Percentiles rank a stretch among this genome's conserved stretches.
Evolutionary conservation across 2,329 filamentous ascomycete species (phyloP).

Genomic region (Aspergillus quadricinctus): DNA sequence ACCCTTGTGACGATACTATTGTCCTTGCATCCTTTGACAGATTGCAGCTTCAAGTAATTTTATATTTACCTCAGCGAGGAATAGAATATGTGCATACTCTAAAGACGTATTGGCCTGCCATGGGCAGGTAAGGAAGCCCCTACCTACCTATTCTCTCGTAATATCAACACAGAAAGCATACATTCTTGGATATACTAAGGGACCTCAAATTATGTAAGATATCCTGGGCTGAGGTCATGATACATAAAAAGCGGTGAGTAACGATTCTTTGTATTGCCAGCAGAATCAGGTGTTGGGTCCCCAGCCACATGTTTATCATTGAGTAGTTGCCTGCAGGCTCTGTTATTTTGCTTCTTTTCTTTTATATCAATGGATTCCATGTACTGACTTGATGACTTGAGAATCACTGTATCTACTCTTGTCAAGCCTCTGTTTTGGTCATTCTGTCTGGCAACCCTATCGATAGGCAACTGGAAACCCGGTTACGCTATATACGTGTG

Average conservation of each 20-base stretch:
- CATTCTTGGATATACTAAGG: not conserved
- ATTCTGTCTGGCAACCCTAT: not conserved
- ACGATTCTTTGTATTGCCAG: not conserved
- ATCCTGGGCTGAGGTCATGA: no score
- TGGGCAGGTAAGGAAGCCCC: not conserved
- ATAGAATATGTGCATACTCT: not conserved
- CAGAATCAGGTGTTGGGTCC: not conserved
- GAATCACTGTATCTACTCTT: not conserved
- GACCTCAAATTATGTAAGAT: no score
- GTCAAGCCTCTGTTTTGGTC: no score
- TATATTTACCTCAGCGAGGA: not conserved
- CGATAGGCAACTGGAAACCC: not conserved
- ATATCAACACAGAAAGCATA: not conserved
- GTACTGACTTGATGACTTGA: not conserved
- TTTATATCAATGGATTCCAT: not conserved
- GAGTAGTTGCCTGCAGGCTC: not conserved
- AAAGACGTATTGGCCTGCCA: not conserved
- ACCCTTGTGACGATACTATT: slow-evolving; percentile 16
- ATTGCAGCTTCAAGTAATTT: not conserved
- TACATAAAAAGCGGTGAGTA: not conserved
- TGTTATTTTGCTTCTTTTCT: not conserved
- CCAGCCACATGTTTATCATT: not conserved
- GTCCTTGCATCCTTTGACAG: not conserved
- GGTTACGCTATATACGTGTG: not conserved
- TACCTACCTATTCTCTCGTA: not conserved